These are phyloP conservation scores for Pinus taeda DNA, from an alignment of 75 land plant genomes.

Conservation along the genomic window DNA sequence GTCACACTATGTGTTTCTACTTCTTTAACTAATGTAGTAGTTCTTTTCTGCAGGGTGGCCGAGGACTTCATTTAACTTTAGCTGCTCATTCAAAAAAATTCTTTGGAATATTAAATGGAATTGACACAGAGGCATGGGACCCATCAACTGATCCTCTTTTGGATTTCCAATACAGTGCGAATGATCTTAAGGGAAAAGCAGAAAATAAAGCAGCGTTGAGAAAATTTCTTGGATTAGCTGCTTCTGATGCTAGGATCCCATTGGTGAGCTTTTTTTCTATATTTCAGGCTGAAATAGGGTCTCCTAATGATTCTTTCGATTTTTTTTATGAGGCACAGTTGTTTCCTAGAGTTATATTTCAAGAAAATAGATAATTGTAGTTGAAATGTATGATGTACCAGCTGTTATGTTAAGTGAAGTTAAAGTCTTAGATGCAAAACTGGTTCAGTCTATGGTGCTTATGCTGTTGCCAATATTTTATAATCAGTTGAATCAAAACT, in stretches of 20 bases:
- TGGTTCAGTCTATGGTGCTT: neutral
- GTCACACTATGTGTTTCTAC: neutral
- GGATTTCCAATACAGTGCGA: slow-evolving; percentile 68
- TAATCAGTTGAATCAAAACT: too few relatives aligned
- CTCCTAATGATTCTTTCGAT: neutral
- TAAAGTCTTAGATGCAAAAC: neutral
- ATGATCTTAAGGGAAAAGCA: slow-evolving; percentile 75
- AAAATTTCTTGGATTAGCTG: slow-evolving; percentile 55
- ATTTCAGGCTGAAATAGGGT: neutral
- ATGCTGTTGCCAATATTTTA: neutral
- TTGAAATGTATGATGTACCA: neutral
- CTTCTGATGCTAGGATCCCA: slow-evolving; percentile 46
- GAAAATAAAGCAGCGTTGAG: slow-evolving; percentile 64
- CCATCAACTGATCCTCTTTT: slow-evolving; percentile 79
- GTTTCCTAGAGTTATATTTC: neutral
- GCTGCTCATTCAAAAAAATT: slow-evolving; percentile 77
- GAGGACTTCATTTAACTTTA: slow-evolving; percentile 75
- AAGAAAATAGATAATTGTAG: neutral
- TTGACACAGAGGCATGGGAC: slow-evolving; percentile 90
- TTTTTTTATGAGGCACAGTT: neutral
- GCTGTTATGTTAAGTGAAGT: neutral
- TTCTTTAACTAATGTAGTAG: neutral
- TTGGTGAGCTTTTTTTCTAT: slow-evolving; percentile 43
- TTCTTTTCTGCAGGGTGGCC: slow-evolving; percentile 68
- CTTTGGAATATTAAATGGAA: slow-evolving; percentile 88